Percentiles rank a stretch among this genome's conserved stretches.
phyloP scores from a whole-genome alignment of 1,139 yeast species.

The Taiozyma sp. region DNA sequence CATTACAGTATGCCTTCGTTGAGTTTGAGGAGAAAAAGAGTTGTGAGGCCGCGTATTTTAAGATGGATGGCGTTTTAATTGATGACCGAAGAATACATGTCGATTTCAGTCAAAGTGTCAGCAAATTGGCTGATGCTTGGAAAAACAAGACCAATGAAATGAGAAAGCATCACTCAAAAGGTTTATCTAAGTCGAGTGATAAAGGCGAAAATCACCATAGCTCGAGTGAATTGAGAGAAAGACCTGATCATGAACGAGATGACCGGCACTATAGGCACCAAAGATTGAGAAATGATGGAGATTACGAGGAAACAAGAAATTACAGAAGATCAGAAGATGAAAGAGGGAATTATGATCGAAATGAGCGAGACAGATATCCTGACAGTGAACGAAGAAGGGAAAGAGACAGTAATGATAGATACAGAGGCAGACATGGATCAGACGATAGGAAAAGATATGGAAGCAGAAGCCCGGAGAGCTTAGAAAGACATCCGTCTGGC shows the following conservation, averaged over 20 bases:
- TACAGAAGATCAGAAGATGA: background rate
- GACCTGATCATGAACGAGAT: background rate
- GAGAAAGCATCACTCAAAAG: background rate
- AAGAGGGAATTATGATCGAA: background rate
- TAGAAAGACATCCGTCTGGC: background rate
- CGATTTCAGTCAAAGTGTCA: conserved; percentile 60
- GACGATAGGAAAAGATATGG: background rate
- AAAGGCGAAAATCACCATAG: background rate
- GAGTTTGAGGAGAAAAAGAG: conserved; percentile 42
- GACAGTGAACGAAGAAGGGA: background rate
- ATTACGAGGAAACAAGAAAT: background rate
- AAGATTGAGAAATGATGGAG: background rate
- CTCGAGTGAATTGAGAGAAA: background rate
- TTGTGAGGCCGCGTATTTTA: conserved; percentile 56
- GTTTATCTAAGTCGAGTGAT: background rate
- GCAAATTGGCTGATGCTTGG: conserved; percentile 21
- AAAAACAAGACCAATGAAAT: conserved; percentile 5
- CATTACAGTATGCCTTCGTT: conserved; percentile 57
- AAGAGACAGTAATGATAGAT: background rate
- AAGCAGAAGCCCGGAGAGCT: background rate
- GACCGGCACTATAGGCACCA: background rate
- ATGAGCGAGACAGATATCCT: background rate
- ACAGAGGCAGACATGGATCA: background rate
- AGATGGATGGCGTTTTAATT: conserved; percentile 54
- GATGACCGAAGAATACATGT: conserved; percentile 62